Evolutionary conservation across 768 basidiomycete genomes (phyloP).

Genomic region (Panus rudis): DNA sequence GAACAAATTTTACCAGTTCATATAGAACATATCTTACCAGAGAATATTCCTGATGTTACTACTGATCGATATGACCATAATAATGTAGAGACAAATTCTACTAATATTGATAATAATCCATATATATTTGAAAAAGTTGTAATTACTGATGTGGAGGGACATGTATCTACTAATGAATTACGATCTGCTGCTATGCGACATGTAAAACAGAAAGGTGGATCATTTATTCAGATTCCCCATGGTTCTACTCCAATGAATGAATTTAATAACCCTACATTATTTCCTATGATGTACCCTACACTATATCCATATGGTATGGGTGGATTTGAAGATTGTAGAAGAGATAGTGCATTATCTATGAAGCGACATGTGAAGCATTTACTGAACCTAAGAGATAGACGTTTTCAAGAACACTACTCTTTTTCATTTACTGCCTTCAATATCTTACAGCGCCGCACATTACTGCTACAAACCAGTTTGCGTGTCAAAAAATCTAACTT

Average conservation of each 20-base stretch:
- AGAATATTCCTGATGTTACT: too few species aligned
- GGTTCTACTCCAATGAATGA: constrained; percentile 27
- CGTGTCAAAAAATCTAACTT: constrained; percentile 23
- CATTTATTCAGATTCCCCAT: constrained; percentile 27
- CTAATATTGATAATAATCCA: too few species aligned
- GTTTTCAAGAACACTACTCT: constrained; percentile 32
- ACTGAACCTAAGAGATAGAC: constrained; percentile 22
- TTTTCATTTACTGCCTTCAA: constrained; percentile 38
- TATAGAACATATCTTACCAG: too few species aligned
- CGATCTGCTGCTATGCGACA: constrained; percentile 29
- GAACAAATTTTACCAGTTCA: too few species aligned
- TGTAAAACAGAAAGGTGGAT: constrained; percentile 23
- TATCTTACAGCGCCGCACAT: constrained; percentile 28
- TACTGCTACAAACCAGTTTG: constrained; percentile 27
- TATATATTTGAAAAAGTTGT: constrained; percentile 15
- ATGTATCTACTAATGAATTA: constrained; percentile 20
- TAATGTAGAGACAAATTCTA: too few species aligned
- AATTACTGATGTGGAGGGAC: constrained; percentile 25
- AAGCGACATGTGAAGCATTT: constrained; percentile 29
- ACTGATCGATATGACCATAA: too few species aligned
- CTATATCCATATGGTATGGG: constrained; percentile 38
- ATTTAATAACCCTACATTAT: constrained; percentile 30
- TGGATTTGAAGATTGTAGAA: constrained; percentile 29
- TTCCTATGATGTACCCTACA: constrained; percentile 36
- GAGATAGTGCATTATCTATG: constrained; percentile 19